Evolutionary conservation across 2,329 filamentous ascomycete species (phyloP), one percentile per base, ranked within the genome.

Genomic region (Chaetomiaceae sp.): DNA sequence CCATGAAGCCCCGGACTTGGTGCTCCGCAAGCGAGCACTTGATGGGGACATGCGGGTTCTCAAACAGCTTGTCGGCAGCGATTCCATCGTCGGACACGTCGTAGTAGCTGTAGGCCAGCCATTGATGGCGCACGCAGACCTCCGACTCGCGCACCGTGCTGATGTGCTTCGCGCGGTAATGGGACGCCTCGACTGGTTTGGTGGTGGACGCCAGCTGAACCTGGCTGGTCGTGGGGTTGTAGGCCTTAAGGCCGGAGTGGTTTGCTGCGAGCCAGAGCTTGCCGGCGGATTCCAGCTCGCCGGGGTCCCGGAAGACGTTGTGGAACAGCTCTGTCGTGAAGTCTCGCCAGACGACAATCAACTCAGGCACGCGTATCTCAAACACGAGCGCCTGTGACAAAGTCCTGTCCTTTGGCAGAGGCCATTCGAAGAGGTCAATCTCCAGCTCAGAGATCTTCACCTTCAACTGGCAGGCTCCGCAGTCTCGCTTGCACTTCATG

Each of bases 101-200:
- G 27, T 51, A 54, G 36, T 59, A 58, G 12, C 36, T 22, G n/a
- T 62, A 62, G 2, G 20, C 4, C n/a, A 3, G 23, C 36, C 53
- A 52, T 1, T 22, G 29, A 44, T 57, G 55, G 6, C 44, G 47
- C 12, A 53, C 44, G 17, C 53, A 58, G 3, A 60, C 33, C 6
- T 40, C 44, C 4, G 23, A 9, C 11, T 39, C 29, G 1, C 15
- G 56, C 4, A 51, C 42, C 2, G 33, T 20, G 8, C 2, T 31
- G 48, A 60, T 60, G 29, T 59, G 56, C 25, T 49, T 55, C 7
- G 2, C 7, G 6, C 29, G 20, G 45, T 62, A 62, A 29, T 62
- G 60, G 0, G 58, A n/a, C 3, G 47, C 56, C 34, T 57, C 48
- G 6, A 57, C 49, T 1, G 55, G 50, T 47, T 62, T 60, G 53